Conservation (phyloP, 352 stramenopile species). For the Pythium monospermum region DNA sequence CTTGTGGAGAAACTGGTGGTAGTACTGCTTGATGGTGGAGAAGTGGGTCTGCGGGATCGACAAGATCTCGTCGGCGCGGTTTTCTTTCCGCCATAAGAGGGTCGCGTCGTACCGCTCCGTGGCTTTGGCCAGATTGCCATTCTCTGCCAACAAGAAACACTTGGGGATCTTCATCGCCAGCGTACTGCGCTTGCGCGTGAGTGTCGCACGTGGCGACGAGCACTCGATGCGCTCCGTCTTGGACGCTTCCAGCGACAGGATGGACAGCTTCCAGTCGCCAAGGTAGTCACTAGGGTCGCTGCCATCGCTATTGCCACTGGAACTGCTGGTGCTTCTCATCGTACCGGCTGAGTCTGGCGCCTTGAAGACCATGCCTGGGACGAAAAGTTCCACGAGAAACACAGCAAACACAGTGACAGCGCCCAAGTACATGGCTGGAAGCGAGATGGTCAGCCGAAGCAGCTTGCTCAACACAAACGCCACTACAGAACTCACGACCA, state of each 20-base stretch:
- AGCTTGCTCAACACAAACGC: conserved; percentile 50
- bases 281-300: too few relatives aligned
- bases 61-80: conserved; percentile 68
- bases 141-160: conserved; percentile 61
- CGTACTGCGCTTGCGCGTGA: conserved; percentile 11
- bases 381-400: conserved; percentile 57
- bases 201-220: neutral
- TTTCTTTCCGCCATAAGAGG: conserved; percentile 69
- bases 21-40: conserved; percentile 67
- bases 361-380: conserved; percentile 42
- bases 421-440: conserved; percentile 51
- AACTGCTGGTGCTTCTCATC: too few relatives aligned
- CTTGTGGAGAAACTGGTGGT: conserved; percentile 80
- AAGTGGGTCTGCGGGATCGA: conserved; percentile 53
- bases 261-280: conserved; percentile 58
- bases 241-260: conserved; percentile 55
- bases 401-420: conserved; percentile 32
- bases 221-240: conserved; percentile 35
- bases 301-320: conserved; percentile 10
- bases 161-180: conserved; percentile 27
- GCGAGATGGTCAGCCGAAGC: conserved; percentile 41
- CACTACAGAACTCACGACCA: conserved; percentile 43
- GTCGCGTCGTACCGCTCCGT: conserved; percentile 55
- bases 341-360: too few relatives aligned
- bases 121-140: conserved; percentile 58